Evolutionary conservation across 768 basidiomycete species (phyloP), one percentile per base, ranked within the genome.

Genomic region (Pluteus cervinus): DNA sequence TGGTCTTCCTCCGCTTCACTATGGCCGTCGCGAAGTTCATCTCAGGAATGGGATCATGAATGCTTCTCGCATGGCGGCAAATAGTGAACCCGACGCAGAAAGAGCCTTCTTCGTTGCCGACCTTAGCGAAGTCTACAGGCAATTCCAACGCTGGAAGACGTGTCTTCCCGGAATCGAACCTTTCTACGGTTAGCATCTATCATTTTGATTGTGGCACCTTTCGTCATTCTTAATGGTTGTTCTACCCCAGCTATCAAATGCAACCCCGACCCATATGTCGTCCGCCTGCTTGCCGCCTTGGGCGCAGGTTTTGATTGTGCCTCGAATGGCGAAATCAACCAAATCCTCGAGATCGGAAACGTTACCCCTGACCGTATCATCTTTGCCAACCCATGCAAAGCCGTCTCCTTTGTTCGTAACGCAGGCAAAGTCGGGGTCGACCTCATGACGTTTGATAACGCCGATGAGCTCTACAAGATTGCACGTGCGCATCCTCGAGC

Each of bases 301-400:
- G 40, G 40, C 18, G 68, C 87, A 2, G 92, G 92, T 11, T 99
- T 99, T 63, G 96, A 99, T 60, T 98, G 96, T 52, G 96, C 96
- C 11, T 98, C 94, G 25, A 85, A 88, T 48, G 80, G 83, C 41
- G 96, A 99, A 63, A 97, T 99, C 50, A 70, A 75, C 15, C 75
- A 78, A 44, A 83, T 98, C 18, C 67, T 96, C 17, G 63, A 63
- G 8, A 60, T 92, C 3, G 81, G 83, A 4, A 83, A 81, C 6
- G 74, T 94, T 36, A 71, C 76, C 32, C 80, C 93, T 17, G 73
- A 75, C 37, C 76, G 84, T 41, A 86, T 99, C 69, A 89, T 98
- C 55, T 99, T 91, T 53, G 96, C 96, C 46, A 99, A 99, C 63
- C 96, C 96, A 0, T 98, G 96, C 81, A 99, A 99, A 65, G 88